These are phyloP conservation scores for Cucurbita pepo DNA, from an alignment of 306 rosid species.

Conservation along the genomic window DNA sequence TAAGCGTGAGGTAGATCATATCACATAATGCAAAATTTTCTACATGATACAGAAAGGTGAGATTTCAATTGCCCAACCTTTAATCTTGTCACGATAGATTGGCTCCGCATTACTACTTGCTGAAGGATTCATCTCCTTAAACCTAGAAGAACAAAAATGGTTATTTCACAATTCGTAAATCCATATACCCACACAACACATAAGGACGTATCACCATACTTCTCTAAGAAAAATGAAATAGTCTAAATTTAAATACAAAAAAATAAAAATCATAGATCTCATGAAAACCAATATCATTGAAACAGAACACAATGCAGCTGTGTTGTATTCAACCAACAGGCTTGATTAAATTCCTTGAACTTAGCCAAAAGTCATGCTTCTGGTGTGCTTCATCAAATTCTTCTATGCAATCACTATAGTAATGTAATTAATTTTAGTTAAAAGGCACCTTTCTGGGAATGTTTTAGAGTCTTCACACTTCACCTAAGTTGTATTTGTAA, in stretches of 20 bases:
- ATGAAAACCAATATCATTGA: neutral
- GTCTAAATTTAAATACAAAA: neutral
- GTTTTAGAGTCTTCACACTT: neutral
- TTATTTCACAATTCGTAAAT: neutral
- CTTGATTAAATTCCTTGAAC: neutral
- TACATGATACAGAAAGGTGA: conserved; percentile 4
- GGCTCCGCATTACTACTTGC: conserved; percentile 64
- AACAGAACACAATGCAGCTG: neutral
- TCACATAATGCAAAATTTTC: neutral
- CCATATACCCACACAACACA: neutral
- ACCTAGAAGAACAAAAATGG: conserved; percentile 23
- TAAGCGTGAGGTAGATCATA: neutral
- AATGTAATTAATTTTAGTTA: neutral
- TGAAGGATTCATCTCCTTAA: conserved; percentile 64
- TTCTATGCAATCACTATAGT: neutral
- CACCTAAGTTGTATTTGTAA: neutral
- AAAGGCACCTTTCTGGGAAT: neutral
- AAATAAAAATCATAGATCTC: neutral
- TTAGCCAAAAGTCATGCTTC: neutral
- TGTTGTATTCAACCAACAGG: neutral
- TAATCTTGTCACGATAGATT: conserved; percentile 59
- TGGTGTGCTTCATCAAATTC: neutral
- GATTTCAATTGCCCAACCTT: conserved; percentile 32
- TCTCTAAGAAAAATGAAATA: neutral
- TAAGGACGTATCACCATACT: neutral